Evolutionary conservation across 129 eudicot genomes (phyloP).

Genomic region (Chrysanthemum makinoi): DNA sequence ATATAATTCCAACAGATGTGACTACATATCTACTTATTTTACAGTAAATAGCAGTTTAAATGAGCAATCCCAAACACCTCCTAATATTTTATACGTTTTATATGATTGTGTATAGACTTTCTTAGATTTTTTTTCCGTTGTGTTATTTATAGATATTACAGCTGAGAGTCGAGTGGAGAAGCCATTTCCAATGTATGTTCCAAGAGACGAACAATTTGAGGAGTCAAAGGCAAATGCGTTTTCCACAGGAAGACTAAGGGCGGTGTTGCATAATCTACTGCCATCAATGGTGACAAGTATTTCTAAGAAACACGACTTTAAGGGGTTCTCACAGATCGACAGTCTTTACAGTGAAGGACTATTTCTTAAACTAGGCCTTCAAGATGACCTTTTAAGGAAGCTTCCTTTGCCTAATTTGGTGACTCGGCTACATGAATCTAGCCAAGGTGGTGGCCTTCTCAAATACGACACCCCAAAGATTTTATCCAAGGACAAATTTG

Average conservation of each 20-base stretch:
- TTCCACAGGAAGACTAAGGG: constrained; percentile 78
- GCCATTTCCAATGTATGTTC: constrained; percentile 91
- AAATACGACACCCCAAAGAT: constrained; percentile 81
- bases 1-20: too few relatives aligned
- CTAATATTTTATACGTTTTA: neutral
- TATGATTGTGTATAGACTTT: constrained; percentile 4
- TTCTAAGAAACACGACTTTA: constrained; percentile 76
- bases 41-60: too few relatives aligned
- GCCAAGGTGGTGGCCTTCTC: constrained; percentile 78
- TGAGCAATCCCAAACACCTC: too few relatives aligned
- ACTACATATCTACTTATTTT: too few relatives aligned
- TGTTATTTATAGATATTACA: constrained; percentile 40
- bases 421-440: constrained; percentile 51
- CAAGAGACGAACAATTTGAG: constrained; percentile 95
- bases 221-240: constrained; percentile 78
- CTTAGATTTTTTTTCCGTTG: neutral
- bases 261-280: constrained; percentile 65
- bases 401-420: constrained; percentile 72
- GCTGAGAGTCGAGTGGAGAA: constrained; percentile 88
- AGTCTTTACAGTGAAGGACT: constrained; percentile 80
- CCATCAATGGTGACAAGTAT: constrained; percentile 78
- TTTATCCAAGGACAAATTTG: constrained; percentile 73
- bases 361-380: constrained; percentile 68
- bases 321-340: constrained; percentile 81
- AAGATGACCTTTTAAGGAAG: constrained; percentile 70